Evolutionary conservation across 2,329 filamentous ascomycete species (phyloP).

Genomic region (Aschersonia sp.): DNA sequence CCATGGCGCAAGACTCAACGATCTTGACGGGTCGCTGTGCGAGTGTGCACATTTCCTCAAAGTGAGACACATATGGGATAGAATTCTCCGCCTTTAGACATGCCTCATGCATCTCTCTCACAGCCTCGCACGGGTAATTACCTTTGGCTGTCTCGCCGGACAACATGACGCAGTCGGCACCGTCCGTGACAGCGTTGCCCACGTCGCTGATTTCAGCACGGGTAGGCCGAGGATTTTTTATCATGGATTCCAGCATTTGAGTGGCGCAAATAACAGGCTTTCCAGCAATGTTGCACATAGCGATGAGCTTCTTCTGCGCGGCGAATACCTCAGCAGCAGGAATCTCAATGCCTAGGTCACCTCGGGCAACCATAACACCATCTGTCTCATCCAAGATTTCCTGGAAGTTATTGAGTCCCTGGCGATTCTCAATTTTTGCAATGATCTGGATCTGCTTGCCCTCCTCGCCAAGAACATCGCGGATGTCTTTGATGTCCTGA

Average conservation of each 20-base stretch:
- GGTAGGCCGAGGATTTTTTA: conserved; percentile 96
- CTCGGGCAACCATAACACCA: conserved; percentile 99
- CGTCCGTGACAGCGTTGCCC: conserved; percentile 93
- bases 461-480: conserved; percentile 75
- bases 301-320: conserved; percentile 99
- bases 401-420: conserved; percentile 98
- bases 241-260: conserved; percentile 99
- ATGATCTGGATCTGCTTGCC: conserved; percentile 98
- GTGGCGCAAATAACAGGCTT: conserved; percentile 99
- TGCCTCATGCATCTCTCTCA: conserved; percentile 96
- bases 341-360: conserved; percentile 92
- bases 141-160: conserved; percentile 99
- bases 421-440: conserved; percentile 99
- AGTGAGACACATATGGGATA: conserved; percentile 92
- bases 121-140: conserved; percentile 80
- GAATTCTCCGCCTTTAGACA: conserved; percentile 94
- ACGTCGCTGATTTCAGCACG: conserved; percentile 98
- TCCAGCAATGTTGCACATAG: conserved; percentile 98
- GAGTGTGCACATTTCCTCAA: conserved; percentile 83
- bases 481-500: conserved; percentile 86
- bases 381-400: conserved; percentile 94
- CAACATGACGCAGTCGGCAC: conserved; percentile 98
- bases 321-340: conserved; percentile 97
- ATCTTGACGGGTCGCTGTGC: conserved; percentile 73
- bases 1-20: conserved; percentile 91